Percentiles rank a stretch among this genome's conserved stretches.
Conservation (phyloP, 2,329 filamentous ascomycete species). For the Magnaporthales sp. region DNA sequence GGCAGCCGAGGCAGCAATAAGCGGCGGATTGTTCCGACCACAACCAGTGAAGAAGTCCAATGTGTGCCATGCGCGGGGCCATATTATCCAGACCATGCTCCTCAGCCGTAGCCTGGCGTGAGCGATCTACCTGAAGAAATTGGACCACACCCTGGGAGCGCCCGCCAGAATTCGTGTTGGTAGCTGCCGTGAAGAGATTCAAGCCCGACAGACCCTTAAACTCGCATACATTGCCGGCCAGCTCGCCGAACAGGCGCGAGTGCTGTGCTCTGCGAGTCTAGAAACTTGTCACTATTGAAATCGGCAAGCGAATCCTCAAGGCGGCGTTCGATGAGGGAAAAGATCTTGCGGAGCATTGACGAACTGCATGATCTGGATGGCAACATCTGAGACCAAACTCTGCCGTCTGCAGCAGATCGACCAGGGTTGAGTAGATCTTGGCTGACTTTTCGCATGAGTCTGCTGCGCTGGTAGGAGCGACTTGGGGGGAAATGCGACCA, state of each 20-base stretch:
- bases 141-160: not conserved
- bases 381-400: constrained; percentile 41
- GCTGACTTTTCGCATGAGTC: constrained; percentile 35
- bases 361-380: constrained; percentile 49
- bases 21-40: constrained; percentile 72
- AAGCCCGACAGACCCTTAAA: constrained; percentile 44
- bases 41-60: constrained; percentile 83
- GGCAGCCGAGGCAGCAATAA: too few species aligned
- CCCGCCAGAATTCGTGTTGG: constrained; percentile 25
- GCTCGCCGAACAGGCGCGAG: constrained; percentile 36
- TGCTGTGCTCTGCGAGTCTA: constrained; percentile 37
- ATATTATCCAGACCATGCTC: constrained; percentile 55
- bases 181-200: constrained; percentile 45
- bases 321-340: constrained; percentile 41
- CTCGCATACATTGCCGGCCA: constrained; percentile 40
- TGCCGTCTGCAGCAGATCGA: constrained; percentile 49
- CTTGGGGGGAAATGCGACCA: constrained; percentile 25
- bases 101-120: constrained; percentile 31
- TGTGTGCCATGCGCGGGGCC: constrained; percentile 70
- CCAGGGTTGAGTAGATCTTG: constrained; percentile 42
- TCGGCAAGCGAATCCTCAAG: constrained; percentile 35
- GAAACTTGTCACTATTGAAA: constrained; percentile 33
- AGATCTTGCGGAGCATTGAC: constrained; percentile 40
- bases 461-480: constrained; percentile 11
- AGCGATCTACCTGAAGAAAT: not conserved